Conservation (phyloP, 1,139 yeast species). For the Saccharomyces hybrid region DNA sequence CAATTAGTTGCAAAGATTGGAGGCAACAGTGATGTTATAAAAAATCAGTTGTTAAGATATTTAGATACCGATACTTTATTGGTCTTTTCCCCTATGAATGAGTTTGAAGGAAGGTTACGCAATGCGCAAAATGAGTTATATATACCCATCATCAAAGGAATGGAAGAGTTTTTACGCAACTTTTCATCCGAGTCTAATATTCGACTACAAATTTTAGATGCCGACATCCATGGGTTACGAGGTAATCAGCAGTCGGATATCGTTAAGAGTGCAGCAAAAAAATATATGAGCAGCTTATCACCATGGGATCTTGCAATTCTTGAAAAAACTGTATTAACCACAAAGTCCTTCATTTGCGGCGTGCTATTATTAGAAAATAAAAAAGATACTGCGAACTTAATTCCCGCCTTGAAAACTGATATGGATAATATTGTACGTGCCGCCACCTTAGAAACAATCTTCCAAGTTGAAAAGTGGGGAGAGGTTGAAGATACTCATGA, state of each 20-base stretch:
- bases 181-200: slow-evolving; percentile 34
- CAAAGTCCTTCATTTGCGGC: slow-evolving; percentile 85
- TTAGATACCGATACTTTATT: slow-evolving; percentile 90
- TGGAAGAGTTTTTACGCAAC: slow-evolving; percentile 53
- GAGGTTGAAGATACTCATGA: slow-evolving; percentile 98
- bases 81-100: slow-evolving; percentile 72
- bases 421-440: slow-evolving; percentile 69
- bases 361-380: slow-evolving; percentile 29
- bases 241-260: slow-evolving; percentile 65
- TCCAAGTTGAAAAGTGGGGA: slow-evolving; percentile 90
- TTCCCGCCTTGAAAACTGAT: slow-evolving; percentile 26
- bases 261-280: slow-evolving; percentile 53
- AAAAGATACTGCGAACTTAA: slow-evolving; percentile 16
- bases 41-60: slow-evolving; percentile 58
- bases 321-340: slow-evolving; percentile 77
- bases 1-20: slow-evolving; percentile 56
- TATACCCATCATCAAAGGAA: slow-evolving; percentile 61
- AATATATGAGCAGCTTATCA: slow-evolving; percentile 58
- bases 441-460: slow-evolving; percentile 73
- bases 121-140: slow-evolving; percentile 67
- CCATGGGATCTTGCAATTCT: slow-evolving; percentile 77
- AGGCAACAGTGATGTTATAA: slow-evolving; percentile 43
- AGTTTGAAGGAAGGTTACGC: slow-evolving; percentile 77
- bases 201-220: slow-evolving; percentile 55
- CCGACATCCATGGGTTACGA: slow-evolving; percentile 69